Evolutionary conservation across 345 rosid genomes (phyloP).

Genomic region (Salix arbutifolia): DNA sequence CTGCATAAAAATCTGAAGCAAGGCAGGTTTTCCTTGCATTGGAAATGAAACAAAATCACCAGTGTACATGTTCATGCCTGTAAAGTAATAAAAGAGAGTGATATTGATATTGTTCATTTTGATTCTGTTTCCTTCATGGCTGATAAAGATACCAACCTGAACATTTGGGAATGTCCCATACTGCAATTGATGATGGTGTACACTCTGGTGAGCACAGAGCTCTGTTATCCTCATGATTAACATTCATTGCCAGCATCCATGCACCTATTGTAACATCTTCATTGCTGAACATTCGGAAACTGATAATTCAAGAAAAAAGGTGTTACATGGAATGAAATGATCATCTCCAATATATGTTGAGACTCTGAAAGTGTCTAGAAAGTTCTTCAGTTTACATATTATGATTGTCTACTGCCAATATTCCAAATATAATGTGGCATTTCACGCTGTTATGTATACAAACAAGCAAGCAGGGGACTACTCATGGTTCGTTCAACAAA

Average conservation of each 20-base stretch:
- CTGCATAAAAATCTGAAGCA: not conserved
- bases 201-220: slow-evolving; percentile 70
- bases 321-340: not conserved
- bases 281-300: slow-evolving; percentile 95
- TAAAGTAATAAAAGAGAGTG: not conserved
- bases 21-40: not conserved
- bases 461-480: not conserved
- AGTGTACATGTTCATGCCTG: not conserved
- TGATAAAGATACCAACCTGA: slow-evolving; percentile 56
- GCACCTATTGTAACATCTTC: slow-evolving; percentile 96
- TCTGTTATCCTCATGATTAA: slow-evolving; percentile 69
- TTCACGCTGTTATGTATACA: not conserved
- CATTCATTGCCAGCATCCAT: slow-evolving; percentile 99
- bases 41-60: not conserved
- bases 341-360: not conserved
- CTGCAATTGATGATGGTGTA: slow-evolving; percentile 62
- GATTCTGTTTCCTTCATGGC: not conserved
- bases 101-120: not conserved
- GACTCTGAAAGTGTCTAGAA: not conserved
- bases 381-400: not conserved
- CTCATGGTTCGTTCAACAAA: not conserved
- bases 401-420: not conserved
- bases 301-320: slow-evolving; percentile 30
- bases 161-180: slow-evolving; percentile 94
- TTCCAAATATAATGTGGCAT: not conserved